Percentiles rank a stretch among this genome's conserved stretches.
phyloP scores from a whole-genome alignment of 2,329 filamentous ascomycete genomes.

The Bipolaris sorokiniana region DNA sequence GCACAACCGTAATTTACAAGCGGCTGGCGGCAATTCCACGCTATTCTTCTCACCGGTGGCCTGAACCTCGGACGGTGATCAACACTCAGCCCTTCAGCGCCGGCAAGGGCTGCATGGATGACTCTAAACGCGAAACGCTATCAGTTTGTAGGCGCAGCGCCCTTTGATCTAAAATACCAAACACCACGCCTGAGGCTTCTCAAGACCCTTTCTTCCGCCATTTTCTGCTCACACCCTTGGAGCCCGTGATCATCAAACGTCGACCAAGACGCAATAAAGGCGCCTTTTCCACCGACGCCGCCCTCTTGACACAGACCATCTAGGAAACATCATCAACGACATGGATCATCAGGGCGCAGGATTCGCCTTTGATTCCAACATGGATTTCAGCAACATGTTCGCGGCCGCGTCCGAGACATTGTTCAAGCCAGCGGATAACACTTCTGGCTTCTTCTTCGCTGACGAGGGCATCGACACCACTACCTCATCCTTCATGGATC shows the following conservation, averaged over 20 bases:
- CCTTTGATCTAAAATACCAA: conserved; percentile 36
- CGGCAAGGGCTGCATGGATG: conserved; percentile 25
- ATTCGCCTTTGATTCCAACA: conserved; percentile 41
- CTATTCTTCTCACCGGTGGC: conserved; percentile 24
- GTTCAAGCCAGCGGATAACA: conserved; percentile 41
- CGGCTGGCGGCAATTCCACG: conserved; percentile 12
- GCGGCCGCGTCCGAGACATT: conserved; percentile 27
- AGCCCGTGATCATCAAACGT: conserved; percentile 30
- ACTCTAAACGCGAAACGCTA: conserved; percentile 20
- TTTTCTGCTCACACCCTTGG: conserved; percentile 30
- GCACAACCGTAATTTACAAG: conserved; percentile 10
- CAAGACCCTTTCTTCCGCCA: conserved; percentile 41
- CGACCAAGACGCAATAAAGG: conserved; percentile 8
- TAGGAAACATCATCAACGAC: conserved; percentile 17
- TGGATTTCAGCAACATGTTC: conserved; percentile 42
- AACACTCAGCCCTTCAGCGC: conserved; percentile 22
- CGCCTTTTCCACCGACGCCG: conserved; percentile 17
- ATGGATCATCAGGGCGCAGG: conserved; percentile 38
- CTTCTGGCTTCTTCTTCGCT: conserved; percentile 40
- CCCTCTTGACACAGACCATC: conserved; percentile 29
- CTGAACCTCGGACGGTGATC: conserved; percentile 18
- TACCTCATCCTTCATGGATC: conserved; percentile 27
- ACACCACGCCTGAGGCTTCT: conserved; percentile 38
- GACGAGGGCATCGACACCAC: conserved; percentile 46
- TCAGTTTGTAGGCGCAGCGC: conserved; percentile 21